Evolutionary conservation across 1,284 basidiomycete species (phyloP).

Genomic region (Malassezia japonica): DNA sequence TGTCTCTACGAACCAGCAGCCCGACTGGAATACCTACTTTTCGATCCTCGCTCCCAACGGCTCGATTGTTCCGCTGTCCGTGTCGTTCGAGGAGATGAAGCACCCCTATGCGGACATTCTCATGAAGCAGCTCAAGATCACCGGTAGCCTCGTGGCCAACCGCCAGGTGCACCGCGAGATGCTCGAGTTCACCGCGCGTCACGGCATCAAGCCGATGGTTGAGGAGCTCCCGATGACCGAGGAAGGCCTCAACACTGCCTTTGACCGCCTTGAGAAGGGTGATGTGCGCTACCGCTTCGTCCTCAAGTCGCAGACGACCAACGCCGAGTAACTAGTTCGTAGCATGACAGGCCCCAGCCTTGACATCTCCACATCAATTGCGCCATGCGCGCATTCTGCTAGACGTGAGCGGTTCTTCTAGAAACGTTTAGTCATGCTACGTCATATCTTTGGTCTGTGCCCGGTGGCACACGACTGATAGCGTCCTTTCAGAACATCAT

Average conservation of each 20-base stretch:
- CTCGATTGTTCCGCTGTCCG: slow-evolving; percentile 35
- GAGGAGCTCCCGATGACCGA: slow-evolving; percentile 42
- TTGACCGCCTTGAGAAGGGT: slow-evolving; percentile 36
- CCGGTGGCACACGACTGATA: too few relatives aligned
- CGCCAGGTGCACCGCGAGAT: slow-evolving; percentile 35
- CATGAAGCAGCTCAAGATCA: slow-evolving; percentile 30
- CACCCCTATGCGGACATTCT: slow-evolving; percentile 36
- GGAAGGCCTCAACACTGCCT: slow-evolving; percentile 34
- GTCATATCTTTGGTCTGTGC: too few relatives aligned
- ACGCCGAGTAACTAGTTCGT: slow-evolving; percentile 6
- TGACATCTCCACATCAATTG: too few relatives aligned
- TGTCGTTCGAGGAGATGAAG: slow-evolving; percentile 23
- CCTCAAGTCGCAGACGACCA: slow-evolving; percentile 19
- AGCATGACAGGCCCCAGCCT: too few relatives aligned
- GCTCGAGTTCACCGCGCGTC: slow-evolving; percentile 33
- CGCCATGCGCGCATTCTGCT: too few relatives aligned
- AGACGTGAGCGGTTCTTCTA: too few relatives aligned
- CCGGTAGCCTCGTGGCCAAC: slow-evolving; percentile 33
- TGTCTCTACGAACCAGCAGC: slow-evolving; percentile 32
- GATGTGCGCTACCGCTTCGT: slow-evolving; percentile 44
- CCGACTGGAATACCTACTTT: slow-evolving; percentile 38
- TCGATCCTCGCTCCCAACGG: slow-evolving; percentile 29
- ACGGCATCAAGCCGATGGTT: slow-evolving; percentile 33
- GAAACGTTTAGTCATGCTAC: too few relatives aligned
- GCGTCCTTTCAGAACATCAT: too few relatives aligned